Conservation (phyloP, 2,329 filamentous ascomycete species). For the Colletotrichum eremochloae region DNA sequence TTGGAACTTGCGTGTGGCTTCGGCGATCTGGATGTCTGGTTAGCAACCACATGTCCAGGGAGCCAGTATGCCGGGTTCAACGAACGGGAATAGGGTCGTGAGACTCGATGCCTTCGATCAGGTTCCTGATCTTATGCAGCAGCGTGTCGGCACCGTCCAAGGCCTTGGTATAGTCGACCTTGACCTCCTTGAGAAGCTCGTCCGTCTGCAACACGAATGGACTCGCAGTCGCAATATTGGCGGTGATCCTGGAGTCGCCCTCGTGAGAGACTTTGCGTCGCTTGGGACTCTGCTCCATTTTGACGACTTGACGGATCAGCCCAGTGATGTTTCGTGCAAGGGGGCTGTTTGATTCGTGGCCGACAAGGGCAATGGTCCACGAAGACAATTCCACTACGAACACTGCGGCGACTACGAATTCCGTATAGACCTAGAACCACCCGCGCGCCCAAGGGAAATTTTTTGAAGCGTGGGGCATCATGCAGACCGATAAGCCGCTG, state of each 20-base stretch:
- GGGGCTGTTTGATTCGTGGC: constrained; percentile 14
- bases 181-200: constrained; percentile 69
- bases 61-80: constrained; percentile 28
- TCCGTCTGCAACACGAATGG: constrained; percentile 72
- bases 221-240: constrained; percentile 61
- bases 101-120: constrained; percentile 64
- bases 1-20: constrained; percentile 77
- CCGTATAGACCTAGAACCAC: not conserved
- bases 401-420: not conserved
- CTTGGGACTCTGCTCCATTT: constrained; percentile 63
- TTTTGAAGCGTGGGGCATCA: constrained; percentile 39
- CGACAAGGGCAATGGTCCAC: constrained; percentile 15
- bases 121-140: constrained; percentile 65
- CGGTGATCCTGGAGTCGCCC: constrained; percentile 52
- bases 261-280: constrained; percentile 62
- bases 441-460: constrained; percentile 35
- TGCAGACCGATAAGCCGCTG: constrained; percentile 33
- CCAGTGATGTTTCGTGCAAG: not conserved
- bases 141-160: constrained; percentile 63
- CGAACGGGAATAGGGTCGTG: constrained; percentile 66
- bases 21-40: constrained; percentile 66
- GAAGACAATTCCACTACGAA: not conserved
- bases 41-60: constrained; percentile 13
- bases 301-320: constrained; percentile 14
- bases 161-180: constrained; percentile 63